Conservation (phyloP, 345 rosid species). For the Linum trigynum region DNA sequence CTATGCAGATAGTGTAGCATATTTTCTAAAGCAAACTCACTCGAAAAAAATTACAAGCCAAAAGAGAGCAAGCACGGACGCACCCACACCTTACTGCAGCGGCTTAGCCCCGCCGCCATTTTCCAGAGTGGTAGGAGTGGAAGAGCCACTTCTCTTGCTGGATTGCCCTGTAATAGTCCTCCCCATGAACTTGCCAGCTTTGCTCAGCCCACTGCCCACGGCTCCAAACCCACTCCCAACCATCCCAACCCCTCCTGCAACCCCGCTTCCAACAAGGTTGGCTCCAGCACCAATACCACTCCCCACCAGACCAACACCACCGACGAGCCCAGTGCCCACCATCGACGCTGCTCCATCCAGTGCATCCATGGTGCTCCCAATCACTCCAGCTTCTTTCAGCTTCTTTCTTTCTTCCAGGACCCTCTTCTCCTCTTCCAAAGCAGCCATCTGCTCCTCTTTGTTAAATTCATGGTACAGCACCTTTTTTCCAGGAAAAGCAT, state of each 20-base stretch:
- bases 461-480: conserved; percentile 58
- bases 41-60: not conserved
- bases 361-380: conserved; percentile 90
- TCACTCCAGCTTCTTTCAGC: conserved; percentile 78
- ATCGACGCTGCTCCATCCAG: conserved; percentile 56
- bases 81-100: conserved; percentile 11
- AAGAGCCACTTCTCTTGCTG: conserved; percentile 59
- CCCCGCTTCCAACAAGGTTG: conserved; percentile 46
- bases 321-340: conserved; percentile 45
- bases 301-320: conserved; percentile 74
- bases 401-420: conserved; percentile 68
- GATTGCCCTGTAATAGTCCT: conserved; percentile 71
- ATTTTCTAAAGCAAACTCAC: too few species aligned
- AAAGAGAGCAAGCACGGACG: not conserved
- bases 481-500: conserved; percentile 15
- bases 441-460: conserved; percentile 75
- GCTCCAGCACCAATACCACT: conserved; percentile 66
- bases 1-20: too few species aligned
- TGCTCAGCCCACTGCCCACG: conserved; percentile 72
- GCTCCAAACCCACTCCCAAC: conserved; percentile 62
- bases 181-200: conserved; percentile 82
- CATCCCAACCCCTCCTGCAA: conserved; percentile 34
- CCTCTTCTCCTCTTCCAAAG: conserved; percentile 84
- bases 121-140: conserved; percentile 68
- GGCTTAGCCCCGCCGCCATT: conserved; percentile 47